phyloP scores from a whole-genome alignment of 768 basidiomycete genomes.

The Flagelloscypha sp. region DNA sequence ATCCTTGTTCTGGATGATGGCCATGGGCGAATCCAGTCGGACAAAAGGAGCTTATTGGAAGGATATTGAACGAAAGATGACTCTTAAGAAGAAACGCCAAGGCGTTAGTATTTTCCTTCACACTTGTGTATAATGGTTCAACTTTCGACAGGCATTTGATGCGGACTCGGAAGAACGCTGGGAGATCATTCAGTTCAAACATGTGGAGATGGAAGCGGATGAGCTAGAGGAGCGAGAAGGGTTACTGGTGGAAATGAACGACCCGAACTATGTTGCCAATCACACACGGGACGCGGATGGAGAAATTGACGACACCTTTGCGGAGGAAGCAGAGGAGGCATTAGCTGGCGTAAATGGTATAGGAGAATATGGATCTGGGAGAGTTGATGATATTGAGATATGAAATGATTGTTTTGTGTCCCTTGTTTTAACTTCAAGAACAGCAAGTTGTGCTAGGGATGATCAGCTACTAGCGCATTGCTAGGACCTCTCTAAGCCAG shows the following conservation, averaged over 20 bases:
- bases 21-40: conserved; percentile 17
- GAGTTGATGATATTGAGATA: too few species aligned
- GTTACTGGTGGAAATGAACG: conserved; percentile 65
- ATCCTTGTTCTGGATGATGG: conserved; percentile 67
- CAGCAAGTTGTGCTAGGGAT: too few species aligned
- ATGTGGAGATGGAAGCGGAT: conserved; percentile 62
- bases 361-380: too few species aligned
- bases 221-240: conserved; percentile 76
- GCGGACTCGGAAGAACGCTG: conserved; percentile 75
- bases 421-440: too few species aligned
- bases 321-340: too few species aligned
- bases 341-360: too few species aligned
- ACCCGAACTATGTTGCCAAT: conserved; percentile 53
- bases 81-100: conserved; percentile 74
- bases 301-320: conserved; percentile 35
- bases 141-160: conserved; percentile 46
- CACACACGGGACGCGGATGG: conserved; percentile 56
- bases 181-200: conserved; percentile 69
- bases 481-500: too few species aligned
- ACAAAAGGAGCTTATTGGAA: conserved; percentile 80
- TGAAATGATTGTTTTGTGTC: too few species aligned
- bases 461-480: too few species aligned
- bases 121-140: conserved; percentile 4
- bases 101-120: conserved; percentile 45
- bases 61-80: conserved; percentile 83